phyloP scores from a whole-genome alignment of 2,329 filamentous ascomycete genomes.

The Myriosclerotinia curreyana region DNA sequence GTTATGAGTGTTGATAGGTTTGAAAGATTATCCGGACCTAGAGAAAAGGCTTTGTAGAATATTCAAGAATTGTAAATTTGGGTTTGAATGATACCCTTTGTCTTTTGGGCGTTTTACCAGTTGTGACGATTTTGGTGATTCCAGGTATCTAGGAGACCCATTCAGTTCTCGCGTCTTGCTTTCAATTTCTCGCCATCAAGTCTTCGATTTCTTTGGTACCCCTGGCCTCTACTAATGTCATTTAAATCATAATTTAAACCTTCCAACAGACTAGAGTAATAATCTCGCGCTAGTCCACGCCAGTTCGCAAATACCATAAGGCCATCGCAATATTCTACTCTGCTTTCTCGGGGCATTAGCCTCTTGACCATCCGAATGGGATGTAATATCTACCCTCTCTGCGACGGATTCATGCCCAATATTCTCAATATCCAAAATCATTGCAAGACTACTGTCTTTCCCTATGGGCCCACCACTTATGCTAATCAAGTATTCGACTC shows the following conservation, averaged over 20 bases:
- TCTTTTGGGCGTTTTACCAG: background rate
- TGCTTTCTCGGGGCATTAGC: too few species aligned
- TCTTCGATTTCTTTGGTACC: background rate
- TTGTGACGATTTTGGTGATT: background rate
- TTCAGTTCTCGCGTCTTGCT: too few species aligned
- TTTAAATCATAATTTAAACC: background rate
- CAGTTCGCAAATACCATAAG: background rate
- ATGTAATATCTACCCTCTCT: background rate
- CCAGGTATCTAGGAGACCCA: background rate
- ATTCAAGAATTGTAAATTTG: background rate
- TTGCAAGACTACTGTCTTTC: background rate
- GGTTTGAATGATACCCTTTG: background rate
- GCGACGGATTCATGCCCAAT: background rate
- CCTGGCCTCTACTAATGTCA: background rate
- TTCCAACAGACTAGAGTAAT: too few species aligned
- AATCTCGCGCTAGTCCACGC: background rate
- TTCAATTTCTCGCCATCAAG: background rate
- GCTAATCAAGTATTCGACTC: background rate
- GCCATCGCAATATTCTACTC: background rate
- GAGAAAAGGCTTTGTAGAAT: slow-evolving; percentile 43
- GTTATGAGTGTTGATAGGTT: slow-evolving; percentile 72
- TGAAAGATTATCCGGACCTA: slow-evolving; percentile 60
- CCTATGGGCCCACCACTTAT: too few species aligned
- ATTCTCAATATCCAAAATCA: background rate
- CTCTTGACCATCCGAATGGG: background rate